Conservation (phyloP, 2,329 filamentous ascomycete genomes). For the Hymenoscyphus fraxineus region DNA sequence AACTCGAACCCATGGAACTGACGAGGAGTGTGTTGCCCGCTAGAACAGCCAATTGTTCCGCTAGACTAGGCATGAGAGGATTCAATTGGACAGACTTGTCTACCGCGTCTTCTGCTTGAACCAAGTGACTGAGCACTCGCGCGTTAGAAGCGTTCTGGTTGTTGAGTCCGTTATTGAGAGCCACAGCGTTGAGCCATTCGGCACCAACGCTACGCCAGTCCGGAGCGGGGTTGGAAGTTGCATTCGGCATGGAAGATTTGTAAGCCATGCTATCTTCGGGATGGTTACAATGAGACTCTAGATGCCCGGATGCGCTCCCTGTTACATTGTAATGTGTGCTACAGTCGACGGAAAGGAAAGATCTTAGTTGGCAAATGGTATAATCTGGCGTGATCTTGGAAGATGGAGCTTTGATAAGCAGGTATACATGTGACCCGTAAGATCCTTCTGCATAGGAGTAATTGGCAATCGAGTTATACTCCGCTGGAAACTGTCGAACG, state of each 20-base stretch:
- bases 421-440: conserved; percentile 52
- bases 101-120: conserved; percentile 43
- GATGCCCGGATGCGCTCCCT: conserved; percentile 52
- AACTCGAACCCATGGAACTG: conserved; percentile 56
- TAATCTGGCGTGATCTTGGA: conserved; percentile 45
- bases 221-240: conserved; percentile 32
- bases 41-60: conserved; percentile 69
- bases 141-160: conserved; percentile 57
- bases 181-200: conserved; percentile 52
- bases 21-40: conserved; percentile 63
- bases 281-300: conserved; percentile 61
- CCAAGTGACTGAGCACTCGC: conserved; percentile 54
- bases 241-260: conserved; percentile 39
- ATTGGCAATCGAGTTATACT: conserved; percentile 66
- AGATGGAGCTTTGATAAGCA: conserved; percentile 52
- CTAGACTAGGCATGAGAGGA: conserved; percentile 58
- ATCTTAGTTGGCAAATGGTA: conserved; percentile 64
- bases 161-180: conserved; percentile 52
- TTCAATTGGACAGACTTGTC: conserved; percentile 30
- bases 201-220: conserved; percentile 55
- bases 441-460: conserved; percentile 38
- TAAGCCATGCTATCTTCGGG: conserved; percentile 53
- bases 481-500: conserved; percentile 46
- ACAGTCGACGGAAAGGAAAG: conserved; percentile 61
- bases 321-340: conserved; percentile 59